Conservation (phyloP, 2,329 filamentous ascomycete genomes). For the Microascus cirrosus region DNA sequence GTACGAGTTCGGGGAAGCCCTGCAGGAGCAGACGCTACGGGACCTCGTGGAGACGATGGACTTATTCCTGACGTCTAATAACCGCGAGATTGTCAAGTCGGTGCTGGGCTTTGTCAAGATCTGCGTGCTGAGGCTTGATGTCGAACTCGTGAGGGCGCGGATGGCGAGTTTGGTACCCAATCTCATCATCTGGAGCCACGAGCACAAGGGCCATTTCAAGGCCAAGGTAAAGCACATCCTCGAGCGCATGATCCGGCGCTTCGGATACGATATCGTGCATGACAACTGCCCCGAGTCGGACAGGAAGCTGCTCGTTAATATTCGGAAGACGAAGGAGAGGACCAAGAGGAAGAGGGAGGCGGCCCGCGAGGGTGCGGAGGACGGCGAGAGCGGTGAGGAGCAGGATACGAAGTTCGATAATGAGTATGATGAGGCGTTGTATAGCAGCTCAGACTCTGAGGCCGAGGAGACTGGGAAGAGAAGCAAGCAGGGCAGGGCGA, state of each 20-base stretch:
- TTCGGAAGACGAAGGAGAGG: slow-evolving; percentile 88
- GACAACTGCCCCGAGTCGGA: slow-evolving; percentile 74
- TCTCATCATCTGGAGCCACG: slow-evolving; percentile 90
- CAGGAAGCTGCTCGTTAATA: slow-evolving; percentile 83
- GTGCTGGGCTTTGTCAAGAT: slow-evolving; percentile 97
- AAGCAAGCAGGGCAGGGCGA: slow-evolving; percentile 35
- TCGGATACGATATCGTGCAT: slow-evolving; percentile 73
- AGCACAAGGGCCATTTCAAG: slow-evolving; percentile 95
- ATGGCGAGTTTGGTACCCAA: slow-evolving; percentile 74
- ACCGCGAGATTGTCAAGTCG: slow-evolving; percentile 89
- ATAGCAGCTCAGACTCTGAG: slow-evolving; percentile 59
- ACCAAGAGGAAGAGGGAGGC: slow-evolving; percentile 80
- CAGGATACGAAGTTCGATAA: slow-evolving; percentile 67
- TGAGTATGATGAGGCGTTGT: slow-evolving; percentile 93
- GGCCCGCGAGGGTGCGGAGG: slow-evolving; percentile 30
- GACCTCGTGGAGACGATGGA: slow-evolving; percentile 93
- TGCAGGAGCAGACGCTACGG: slow-evolving; percentile 59
- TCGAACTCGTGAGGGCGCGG: slow-evolving; percentile 66
- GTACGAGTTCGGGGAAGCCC: slow-evolving; percentile 70
- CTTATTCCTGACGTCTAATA: slow-evolving; percentile 91
- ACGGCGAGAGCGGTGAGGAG: slow-evolving; percentile 30
- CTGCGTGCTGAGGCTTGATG: slow-evolving; percentile 75
- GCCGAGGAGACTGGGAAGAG: slow-evolving; percentile 42
- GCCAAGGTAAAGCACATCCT: slow-evolving; percentile 97
- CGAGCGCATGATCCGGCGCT: slow-evolving; percentile 85